Evolutionary conservation across 139 green algal genomes (phyloP), one percentile per base, ranked within the genome.

Genomic region (Yamagishiella unicocca): DNA sequence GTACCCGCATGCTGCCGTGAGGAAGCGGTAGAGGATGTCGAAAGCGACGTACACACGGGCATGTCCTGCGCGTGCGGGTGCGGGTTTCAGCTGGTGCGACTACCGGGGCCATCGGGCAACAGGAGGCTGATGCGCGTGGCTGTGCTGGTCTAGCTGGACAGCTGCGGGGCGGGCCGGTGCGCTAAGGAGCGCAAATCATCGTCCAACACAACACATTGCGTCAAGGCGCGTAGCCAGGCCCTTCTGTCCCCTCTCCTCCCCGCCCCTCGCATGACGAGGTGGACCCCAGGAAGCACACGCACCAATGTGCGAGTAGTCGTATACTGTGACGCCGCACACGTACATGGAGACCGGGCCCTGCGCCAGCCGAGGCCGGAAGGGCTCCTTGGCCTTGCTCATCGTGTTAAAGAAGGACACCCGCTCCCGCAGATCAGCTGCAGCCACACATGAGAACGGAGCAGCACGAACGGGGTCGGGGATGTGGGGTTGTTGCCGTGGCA

Each of bases 271-370:
- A n/a, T n/a, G n/a, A n/a, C n/a, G n/a, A n/a, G n/a, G n/a, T n/a
- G n/a, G n/a, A n/a, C 50, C 14, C 50, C 29, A 40, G 5, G n/a
- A n/a, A n/a, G n/a, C n/a, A n/a, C 74, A 54, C 81, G 87, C 70
- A 97, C 95, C 98, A 55, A 99, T 98, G 91, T 99, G 98, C 66
- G 90, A 95, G 89, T 94, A 96, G 88, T 98, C 96, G 68, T 99
- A 98, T 12, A 98, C 96, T 1, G 98, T 99, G 1, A 99, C 96
- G 10, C 98, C 98, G 88, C 98, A 99, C 4, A 99, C 97, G 75
- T 99, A 99, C 97, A 99, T 99, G 64, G 87, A 89, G 24, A 99
- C 96, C 3, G 89, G 91, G 38, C 93, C 91, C 35, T 70, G 88
- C 42, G 90, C 80, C 1, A 79, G 83, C 7, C 90, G 88, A 4